Evolutionary conservation across 2,329 filamentous ascomycete genomes (phyloP).

Genomic region (Pseudopyricularia cyperi): DNA sequence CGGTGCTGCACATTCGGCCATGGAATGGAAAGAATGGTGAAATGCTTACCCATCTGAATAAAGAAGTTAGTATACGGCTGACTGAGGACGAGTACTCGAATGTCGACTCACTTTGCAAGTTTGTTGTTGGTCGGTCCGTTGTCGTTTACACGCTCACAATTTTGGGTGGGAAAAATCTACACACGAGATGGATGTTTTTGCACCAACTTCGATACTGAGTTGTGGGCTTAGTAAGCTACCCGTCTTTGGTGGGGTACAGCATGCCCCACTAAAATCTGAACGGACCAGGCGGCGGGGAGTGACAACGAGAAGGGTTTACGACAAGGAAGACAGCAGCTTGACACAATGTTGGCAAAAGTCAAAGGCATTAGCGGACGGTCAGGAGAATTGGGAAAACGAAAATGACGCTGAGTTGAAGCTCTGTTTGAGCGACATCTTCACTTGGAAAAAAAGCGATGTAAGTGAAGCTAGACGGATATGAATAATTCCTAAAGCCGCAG

Average conservation of each 20-base stretch:
- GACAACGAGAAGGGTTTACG: neutral
- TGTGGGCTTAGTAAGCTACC: neutral
- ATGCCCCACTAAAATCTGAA: neutral
- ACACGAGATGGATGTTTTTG: conserved; percentile 3
- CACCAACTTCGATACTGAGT: conserved; percentile 1
- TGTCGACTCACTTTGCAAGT: conserved; percentile 10
- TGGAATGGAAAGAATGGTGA: conserved; percentile 10
- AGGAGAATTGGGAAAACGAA: too few relatives aligned
- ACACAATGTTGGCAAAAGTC: too few relatives aligned
- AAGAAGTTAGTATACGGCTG: conserved; percentile 21
- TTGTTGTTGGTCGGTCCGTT: conserved; percentile 15
- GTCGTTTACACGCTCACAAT: conserved; percentile 7
- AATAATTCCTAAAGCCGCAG: too few relatives aligned
- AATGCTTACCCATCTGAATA: conserved; percentile 47
- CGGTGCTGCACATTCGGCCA: neutral
- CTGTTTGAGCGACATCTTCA: too few relatives aligned
- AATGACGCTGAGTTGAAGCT: too few relatives aligned
- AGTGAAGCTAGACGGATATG: too few relatives aligned
- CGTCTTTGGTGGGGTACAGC: neutral
- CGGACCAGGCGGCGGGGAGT: neutral
- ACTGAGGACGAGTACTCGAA: neutral
- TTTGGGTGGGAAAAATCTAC: neutral
- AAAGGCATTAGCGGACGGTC: too few relatives aligned
- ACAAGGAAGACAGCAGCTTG: too few relatives aligned
- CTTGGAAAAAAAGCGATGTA: too few relatives aligned